Base-by-base conservation (phyloP, 257 asterid species). In the Capsicum rhomboideum region DNA sequence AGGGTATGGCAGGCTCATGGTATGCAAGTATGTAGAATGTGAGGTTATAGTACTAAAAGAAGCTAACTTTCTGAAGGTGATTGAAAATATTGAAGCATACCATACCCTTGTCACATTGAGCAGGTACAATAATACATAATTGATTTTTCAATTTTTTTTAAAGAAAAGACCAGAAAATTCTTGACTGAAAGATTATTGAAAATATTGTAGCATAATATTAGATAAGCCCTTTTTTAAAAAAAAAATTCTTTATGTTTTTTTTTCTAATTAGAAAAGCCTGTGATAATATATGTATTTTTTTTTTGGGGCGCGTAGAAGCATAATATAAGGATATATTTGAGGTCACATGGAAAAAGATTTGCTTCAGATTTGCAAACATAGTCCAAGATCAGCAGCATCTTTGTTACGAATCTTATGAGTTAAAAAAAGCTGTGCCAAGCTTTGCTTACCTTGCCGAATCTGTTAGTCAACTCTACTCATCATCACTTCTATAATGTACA, bases 311-410 rank as follows among this genome's bases (percentile, higher is more conserved):
- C 40, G n/a, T 72, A 44, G 56, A 72, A 74, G 58, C 59, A 74
- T 68, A 68, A 42, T n/a, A 42, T 21, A 46, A 71, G 31, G 14
- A 71, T 42, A 42, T 13, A 74, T 74, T 46, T 23, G 2, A 74
- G 58, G 59, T 74, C 80, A 74, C 80, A 74, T 74, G 80, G 40
- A 74, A 46, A 66, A 74, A 74, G 80, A 74, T 74, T 72, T 72
- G 56, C 80, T 44, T 72, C 80, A 44, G 80, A 72, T 72, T 74
- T 74, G 59, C 59, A 46, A 21, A 74, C 58, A 46, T 74, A 74
- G 46, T 44, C 37, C 14, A 74, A 74, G 80, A 74, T 74, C 80
- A 74, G 3, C 80, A 74, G 59, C 80, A 74, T 74, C 59, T 74
- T 74, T 74, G 58, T 74, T 23, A 74, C 40, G 78, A 68, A 74